Percentiles rank a stretch among this genome's conserved stretches.
These are phyloP conservation scores for Termitomyces bulborhizus DNA, from an alignment of 768 basidiomycete species.

Conservation along the genomic window DNA sequence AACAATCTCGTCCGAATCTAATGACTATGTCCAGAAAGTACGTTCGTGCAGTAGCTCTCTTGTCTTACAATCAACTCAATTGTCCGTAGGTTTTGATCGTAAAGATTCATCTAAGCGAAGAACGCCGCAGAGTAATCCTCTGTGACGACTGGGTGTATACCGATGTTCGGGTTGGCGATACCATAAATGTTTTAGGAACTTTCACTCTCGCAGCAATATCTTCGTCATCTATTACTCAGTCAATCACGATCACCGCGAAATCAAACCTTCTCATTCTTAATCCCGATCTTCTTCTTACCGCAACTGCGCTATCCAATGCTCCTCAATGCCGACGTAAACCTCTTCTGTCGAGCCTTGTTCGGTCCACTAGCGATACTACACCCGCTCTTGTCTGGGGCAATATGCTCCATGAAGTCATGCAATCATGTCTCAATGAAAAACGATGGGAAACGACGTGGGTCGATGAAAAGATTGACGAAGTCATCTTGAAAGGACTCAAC, in stretches of 20 bases:
- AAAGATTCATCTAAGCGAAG: slow-evolving; percentile 31
- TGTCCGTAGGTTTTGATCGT: slow-evolving; percentile 44
- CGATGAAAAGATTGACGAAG: slow-evolving; percentile 50
- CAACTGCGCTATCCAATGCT: slow-evolving; percentile 81
- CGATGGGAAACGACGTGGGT: slow-evolving; percentile 64
- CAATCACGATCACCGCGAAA: slow-evolving; percentile 56
- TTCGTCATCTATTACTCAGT: slow-evolving; percentile 27
- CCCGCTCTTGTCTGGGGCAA: slow-evolving; percentile 86
- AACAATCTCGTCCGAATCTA: slow-evolving; percentile 25
- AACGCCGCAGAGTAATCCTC: slow-evolving; percentile 48
- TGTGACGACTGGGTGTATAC: slow-evolving; percentile 74
- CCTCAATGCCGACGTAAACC: slow-evolving; percentile 83
- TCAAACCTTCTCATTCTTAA: slow-evolving; percentile 78
- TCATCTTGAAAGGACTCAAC: slow-evolving; percentile 45
- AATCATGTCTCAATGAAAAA: slow-evolving; percentile 58
- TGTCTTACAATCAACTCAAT: not conserved
- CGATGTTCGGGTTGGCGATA: slow-evolving; percentile 62
- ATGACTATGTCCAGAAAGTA: slow-evolving; percentile 37
- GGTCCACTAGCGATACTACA: slow-evolving; percentile 50
- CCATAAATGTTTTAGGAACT: slow-evolving; percentile 67
- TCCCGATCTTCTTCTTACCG: slow-evolving; percentile 88
- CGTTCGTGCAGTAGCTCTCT: not conserved
- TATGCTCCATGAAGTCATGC: slow-evolving; percentile 89
- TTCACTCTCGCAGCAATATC: slow-evolving; percentile 23
- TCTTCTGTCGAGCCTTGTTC: slow-evolving; percentile 62